phyloP scores from a whole-genome alignment of 805 yeast species.

The Danielia oregonensis region DNA sequence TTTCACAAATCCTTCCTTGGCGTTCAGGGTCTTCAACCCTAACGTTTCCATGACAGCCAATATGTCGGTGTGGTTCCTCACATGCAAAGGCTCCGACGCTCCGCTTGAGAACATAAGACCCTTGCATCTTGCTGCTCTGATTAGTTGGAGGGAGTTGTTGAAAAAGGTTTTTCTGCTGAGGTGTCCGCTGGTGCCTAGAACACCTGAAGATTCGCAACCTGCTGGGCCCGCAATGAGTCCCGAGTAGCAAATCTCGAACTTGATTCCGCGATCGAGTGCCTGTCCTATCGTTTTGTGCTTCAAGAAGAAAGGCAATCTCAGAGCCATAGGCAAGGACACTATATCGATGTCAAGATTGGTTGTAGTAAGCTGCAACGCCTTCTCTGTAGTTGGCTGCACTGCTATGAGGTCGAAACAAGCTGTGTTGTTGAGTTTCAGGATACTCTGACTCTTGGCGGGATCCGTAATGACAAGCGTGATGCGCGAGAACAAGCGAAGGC shows the following conservation, averaged over 20 bases:
- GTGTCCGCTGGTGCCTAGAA: slow-evolving; percentile 21
- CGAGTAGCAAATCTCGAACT: slow-evolving; percentile 73
- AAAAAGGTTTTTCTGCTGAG: slow-evolving; percentile 59
- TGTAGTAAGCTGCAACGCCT: slow-evolving; percentile 70
- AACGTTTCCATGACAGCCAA: slow-evolving; percentile 60
- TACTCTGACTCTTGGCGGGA: slow-evolving; percentile 67
- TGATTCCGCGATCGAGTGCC: slow-evolving; percentile 78
- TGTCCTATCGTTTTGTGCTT: slow-evolving; percentile 82
- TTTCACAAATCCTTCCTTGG: slow-evolving; percentile 55
- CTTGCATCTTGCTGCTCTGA: slow-evolving; percentile 75
- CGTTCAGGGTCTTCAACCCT: slow-evolving; percentile 65
- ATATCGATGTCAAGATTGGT: slow-evolving; percentile 77
- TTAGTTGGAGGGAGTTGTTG: slow-evolving; percentile 66
- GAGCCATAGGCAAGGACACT: slow-evolving; percentile 64
- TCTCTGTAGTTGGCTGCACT: slow-evolving; percentile 76
- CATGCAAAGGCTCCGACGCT: slow-evolving; percentile 50
- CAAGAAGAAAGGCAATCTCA: slow-evolving; percentile 68
- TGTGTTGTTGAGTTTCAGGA: slow-evolving; percentile 41
- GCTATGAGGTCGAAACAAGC: slow-evolving; percentile 71
- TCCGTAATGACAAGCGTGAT: slow-evolving; percentile 76
- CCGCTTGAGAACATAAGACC: slow-evolving; percentile 83
- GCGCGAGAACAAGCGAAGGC: slow-evolving; percentile 53
- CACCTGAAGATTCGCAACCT: slow-evolving; percentile 20
- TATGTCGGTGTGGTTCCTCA: slow-evolving; percentile 69
- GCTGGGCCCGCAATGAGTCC: slow-evolving; percentile 44